These are phyloP conservation scores for Calocybe cyanea DNA, from an alignment of 768 basidiomycete genomes.

Conservation along the genomic window DNA sequence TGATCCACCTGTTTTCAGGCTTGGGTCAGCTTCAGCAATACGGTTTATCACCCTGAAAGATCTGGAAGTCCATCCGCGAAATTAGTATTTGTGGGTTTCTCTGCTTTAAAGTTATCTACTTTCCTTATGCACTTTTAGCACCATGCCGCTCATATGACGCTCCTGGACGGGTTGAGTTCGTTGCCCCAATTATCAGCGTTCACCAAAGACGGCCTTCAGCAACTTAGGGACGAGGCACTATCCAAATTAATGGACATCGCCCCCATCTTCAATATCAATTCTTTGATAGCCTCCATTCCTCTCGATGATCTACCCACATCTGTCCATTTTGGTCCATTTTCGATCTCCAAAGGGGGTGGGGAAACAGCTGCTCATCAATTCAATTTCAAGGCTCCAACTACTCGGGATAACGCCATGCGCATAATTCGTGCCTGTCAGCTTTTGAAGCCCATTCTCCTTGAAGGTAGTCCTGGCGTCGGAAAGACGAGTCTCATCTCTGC, in stretches of 20 bases:
- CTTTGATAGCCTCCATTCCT: slow-evolving; percentile 21
- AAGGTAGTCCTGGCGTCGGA: slow-evolving; percentile 97
- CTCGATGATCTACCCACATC: slow-evolving; percentile 28
- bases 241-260: slow-evolving; percentile 52
- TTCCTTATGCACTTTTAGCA: slow-evolving; percentile 56
- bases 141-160: slow-evolving; percentile 90
- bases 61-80: slow-evolving; percentile 31
- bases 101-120: slow-evolving; percentile 7
- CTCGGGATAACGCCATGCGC: slow-evolving; percentile 81
- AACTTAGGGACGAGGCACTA: slow-evolving; percentile 58
- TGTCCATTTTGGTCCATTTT: slow-evolving; percentile 72
- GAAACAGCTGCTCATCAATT: slow-evolving; percentile 43
- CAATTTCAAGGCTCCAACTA: slow-evolving; percentile 86
- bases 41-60: slow-evolving; percentile 33
- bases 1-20: slow-evolving; percentile 46
- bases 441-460: slow-evolving; percentile 86
- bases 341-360: slow-evolving; percentile 56
- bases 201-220: slow-evolving; percentile 52
- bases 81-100: slow-evolving; percentile 63
- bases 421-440: slow-evolving; percentile 89
- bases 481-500: slow-evolving; percentile 94
- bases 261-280: slow-evolving; percentile 35
- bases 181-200: slow-evolving; percentile 69
- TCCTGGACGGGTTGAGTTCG: slow-evolving; percentile 84
- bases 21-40: slow-evolving; percentile 89